Conservation (phyloP, 2,329 filamentous ascomycete genomes). For the Ilyonectria destructans region DNA sequence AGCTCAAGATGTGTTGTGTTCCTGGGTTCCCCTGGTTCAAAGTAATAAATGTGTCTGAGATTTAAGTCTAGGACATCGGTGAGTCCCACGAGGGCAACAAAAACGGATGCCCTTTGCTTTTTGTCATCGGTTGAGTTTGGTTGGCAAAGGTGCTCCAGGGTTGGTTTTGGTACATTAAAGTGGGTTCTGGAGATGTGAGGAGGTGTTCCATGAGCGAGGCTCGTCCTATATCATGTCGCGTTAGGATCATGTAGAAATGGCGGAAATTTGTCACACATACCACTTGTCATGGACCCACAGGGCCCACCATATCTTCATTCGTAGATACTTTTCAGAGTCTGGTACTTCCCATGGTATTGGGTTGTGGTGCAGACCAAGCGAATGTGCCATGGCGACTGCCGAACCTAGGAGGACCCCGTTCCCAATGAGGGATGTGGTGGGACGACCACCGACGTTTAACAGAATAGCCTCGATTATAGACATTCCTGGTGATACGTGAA, state of each 20-base stretch:
- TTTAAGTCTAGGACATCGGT: slow-evolving; percentile 57
- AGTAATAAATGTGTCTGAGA: slow-evolving; percentile 55
- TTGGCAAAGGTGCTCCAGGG: slow-evolving; percentile 54
- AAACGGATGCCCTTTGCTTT: slow-evolving; percentile 55
- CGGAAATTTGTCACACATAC: slow-evolving; percentile 51
- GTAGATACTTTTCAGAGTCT: slow-evolving; percentile 63
- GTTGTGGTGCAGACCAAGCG: slow-evolving; percentile 69
- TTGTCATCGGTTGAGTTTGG: slow-evolving; percentile 34
- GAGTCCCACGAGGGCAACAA: slow-evolving; percentile 62
- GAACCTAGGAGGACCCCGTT: slow-evolving; percentile 68
- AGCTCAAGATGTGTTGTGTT: slow-evolving; percentile 56
- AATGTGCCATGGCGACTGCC: slow-evolving; percentile 68
- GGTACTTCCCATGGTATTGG: slow-evolving; percentile 69
- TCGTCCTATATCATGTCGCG: slow-evolving; percentile 57
- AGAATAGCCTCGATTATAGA: slow-evolving; percentile 72
- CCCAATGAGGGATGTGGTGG: slow-evolving; percentile 73
- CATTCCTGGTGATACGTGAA: slow-evolving; percentile 71
- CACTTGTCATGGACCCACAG: slow-evolving; percentile 70
- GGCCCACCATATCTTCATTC: slow-evolving; percentile 72
- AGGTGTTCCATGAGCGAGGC: slow-evolving; percentile 69
- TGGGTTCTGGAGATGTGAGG: slow-evolving; percentile 62
- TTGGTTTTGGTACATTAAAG: slow-evolving; percentile 65
- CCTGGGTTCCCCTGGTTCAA: slow-evolving; percentile 50
- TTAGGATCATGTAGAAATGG: slow-evolving; percentile 24
- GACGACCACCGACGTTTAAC: slow-evolving; percentile 73